Evolutionary conservation across 2,329 filamentous ascomycete genomes (phyloP).

Genomic region (Bipolaris victoriae): DNA sequence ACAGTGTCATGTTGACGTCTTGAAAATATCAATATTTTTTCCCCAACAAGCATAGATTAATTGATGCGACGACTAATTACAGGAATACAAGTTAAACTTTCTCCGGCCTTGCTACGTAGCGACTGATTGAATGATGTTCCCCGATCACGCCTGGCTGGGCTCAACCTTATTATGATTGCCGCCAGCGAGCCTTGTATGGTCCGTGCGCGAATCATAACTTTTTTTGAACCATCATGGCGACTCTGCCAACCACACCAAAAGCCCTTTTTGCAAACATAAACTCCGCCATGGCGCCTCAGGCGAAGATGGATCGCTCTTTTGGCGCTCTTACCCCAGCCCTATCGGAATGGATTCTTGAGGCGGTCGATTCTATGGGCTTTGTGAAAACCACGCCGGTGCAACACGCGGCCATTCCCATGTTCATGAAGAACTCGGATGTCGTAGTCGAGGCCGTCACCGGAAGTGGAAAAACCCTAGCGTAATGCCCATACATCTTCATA

Average conservation of each 20-base stretch:
- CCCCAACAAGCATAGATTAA: no score
- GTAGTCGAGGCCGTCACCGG: conserved; percentile 73
- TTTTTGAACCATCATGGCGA: conserved; percentile 8
- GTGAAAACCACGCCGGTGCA: conserved; percentile 92
- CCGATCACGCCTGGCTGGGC: not conserved
- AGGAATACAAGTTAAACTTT: no score
- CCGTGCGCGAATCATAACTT: conserved; percentile 7
- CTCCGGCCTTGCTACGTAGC: no score
- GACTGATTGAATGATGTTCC: no score
- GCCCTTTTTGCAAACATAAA: conserved; percentile 1
- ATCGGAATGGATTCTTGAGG: conserved; percentile 85
- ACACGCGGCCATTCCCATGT: conserved; percentile 85
- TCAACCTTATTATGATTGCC: not conserved
- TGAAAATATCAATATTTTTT: no score
- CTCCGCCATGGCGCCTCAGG: conserved; percentile 42
- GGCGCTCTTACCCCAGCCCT: conserved; percentile 72
- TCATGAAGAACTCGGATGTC: conserved; percentile 88
- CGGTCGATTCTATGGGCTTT: conserved; percentile 84
- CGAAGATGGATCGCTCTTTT: conserved; percentile 61
- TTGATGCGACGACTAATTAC: no score
- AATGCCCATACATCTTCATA: not conserved
- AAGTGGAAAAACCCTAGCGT: conserved; percentile 45
- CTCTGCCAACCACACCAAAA: conserved; percentile 4
- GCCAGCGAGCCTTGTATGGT: not conserved
- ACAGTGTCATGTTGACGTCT: no score